A percentile compares a stretch with the other conserved stretches of the same genome.
Evolutionary conservation across 2,329 filamentous ascomycete genomes (phyloP).

Genomic region (Penicillium griseofulvum): DNA sequence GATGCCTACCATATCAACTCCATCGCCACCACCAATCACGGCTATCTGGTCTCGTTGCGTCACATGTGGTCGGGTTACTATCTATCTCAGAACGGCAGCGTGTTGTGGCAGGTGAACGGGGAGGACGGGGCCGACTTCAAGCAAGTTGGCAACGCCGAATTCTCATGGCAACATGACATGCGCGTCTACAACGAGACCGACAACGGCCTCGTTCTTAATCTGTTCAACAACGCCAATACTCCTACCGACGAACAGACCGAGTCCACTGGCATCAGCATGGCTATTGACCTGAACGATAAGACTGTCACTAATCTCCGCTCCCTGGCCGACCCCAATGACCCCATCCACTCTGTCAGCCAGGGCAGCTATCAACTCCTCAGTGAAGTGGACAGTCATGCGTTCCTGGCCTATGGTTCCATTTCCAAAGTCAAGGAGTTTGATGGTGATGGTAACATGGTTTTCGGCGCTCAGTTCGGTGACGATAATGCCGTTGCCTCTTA

Average conservation of each 20-base stretch:
- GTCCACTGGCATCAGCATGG: slow-evolving; percentile 24
- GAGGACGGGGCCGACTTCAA: slow-evolving; percentile 21
- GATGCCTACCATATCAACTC: slow-evolving; percentile 40
- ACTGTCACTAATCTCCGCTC: slow-evolving; percentile 10
- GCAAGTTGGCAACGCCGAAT: slow-evolving; percentile 14
- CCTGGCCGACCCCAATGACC: slow-evolving; percentile 19
- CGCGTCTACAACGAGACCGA: slow-evolving; percentile 34
- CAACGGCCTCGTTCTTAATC: slow-evolving; percentile 26
- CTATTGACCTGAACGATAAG: slow-evolving; percentile 18
- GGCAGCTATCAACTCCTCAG: slow-evolving; percentile 25
- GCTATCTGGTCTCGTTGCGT: slow-evolving; percentile 38
- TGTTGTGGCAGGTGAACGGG: slow-evolving; percentile 18
- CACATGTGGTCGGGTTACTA: slow-evolving; percentile 36
- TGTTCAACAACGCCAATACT: slow-evolving; percentile 31
- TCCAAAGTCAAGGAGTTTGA: slow-evolving; percentile 34
- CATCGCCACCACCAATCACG: slow-evolving; percentile 30
- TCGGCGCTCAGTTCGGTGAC: slow-evolving; percentile 30
- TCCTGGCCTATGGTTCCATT: slow-evolving; percentile 35
- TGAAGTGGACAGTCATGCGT: slow-evolving; percentile 13
- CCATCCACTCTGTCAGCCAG: slow-evolving; percentile 21
- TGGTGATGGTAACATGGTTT: slow-evolving; percentile 26
- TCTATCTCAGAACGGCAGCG: slow-evolving; percentile 28
- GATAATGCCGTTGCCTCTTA: slow-evolving; percentile 30
- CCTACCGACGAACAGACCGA: slow-evolving; percentile 7
- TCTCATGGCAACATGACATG: slow-evolving; percentile 33